Evolutionary conservation across 176 grass and related monocot genomes (phyloP).

Genomic region (Hordeum marinum): DNA sequence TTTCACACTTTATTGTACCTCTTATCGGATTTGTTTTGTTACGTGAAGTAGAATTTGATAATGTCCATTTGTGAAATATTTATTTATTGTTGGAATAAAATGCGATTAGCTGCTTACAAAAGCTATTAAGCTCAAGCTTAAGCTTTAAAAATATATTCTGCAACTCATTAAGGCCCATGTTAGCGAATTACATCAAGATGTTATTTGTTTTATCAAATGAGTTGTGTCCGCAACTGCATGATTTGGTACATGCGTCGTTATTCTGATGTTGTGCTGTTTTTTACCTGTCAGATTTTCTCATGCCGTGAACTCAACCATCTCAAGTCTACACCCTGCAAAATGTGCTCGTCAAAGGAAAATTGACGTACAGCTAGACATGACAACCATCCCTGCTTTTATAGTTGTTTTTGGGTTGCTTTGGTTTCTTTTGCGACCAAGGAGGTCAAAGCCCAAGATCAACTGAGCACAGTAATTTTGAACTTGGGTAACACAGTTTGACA

Average conservation of each 20-base stretch:
- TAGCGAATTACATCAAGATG: neutral
- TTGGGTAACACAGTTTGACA: neutral
- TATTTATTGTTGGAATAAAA: neutral
- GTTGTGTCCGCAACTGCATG: neutral
- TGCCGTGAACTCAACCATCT: conserved; percentile 78
- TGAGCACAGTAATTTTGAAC: conserved; percentile 18
- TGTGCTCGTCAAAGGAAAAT: conserved; percentile 85
- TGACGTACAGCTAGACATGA: conserved; percentile 74
- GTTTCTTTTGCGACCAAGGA: conserved; percentile 80
- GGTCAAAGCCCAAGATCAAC: conserved; percentile 95
- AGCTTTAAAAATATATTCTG: neutral
- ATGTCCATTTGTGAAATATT: neutral
- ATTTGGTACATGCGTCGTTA: neutral
- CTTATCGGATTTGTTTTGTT: neutral
- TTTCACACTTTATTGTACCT: conserved; percentile 2
- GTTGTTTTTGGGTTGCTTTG: conserved; percentile 83
- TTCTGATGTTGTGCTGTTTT: neutral
- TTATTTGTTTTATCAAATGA: neutral
- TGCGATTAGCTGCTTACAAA: neutral
- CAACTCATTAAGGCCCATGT: neutral
- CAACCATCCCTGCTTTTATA: conserved; percentile 76
- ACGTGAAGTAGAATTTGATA: neutral
- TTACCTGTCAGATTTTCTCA: conserved; percentile 58
- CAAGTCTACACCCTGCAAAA: conserved; percentile 60
- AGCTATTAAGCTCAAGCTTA: neutral